Evolutionary conservation across 1,284 basidiomycete genomes (phyloP).

Genomic region (Athelia psychrophila): DNA sequence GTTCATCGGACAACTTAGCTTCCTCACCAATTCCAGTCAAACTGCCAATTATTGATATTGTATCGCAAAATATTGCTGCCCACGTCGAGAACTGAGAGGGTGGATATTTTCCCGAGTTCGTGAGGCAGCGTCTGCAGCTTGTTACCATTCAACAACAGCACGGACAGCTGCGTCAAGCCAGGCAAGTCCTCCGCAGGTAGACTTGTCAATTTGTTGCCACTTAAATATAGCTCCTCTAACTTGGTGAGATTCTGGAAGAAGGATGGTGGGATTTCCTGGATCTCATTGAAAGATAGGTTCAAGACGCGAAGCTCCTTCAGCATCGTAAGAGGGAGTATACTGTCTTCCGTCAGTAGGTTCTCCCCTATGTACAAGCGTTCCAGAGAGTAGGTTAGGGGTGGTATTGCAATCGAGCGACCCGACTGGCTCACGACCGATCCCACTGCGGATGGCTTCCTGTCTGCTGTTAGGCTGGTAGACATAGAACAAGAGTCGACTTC

Average conservation of each 20-base stretch:
- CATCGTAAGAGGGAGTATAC: slow-evolving; percentile 72
- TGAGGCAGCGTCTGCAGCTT: slow-evolving; percentile 90
- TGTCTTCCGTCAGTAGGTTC: slow-evolving; percentile 85
- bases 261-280: slow-evolving; percentile 82
- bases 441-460: slow-evolving; percentile 45
- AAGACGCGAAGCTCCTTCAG: slow-evolving; percentile 79
- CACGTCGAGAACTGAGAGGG: slow-evolving; percentile 85
- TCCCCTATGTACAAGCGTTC: slow-evolving; percentile 86
- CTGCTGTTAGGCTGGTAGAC: slow-evolving; percentile 12
- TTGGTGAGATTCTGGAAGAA: slow-evolving; percentile 71
- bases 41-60: slow-evolving; percentile 98
- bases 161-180: slow-evolving; percentile 61
- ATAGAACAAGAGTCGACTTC: neutral
- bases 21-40: slow-evolving; percentile 98
- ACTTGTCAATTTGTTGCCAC: slow-evolving; percentile 89
- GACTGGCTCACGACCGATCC: slow-evolving; percentile 20
- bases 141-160: slow-evolving; percentile 93
- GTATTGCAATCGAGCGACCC: slow-evolving; percentile 35
- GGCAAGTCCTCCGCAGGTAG: slow-evolving; percentile 89
- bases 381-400: slow-evolving; percentile 73
- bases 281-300: slow-evolving; percentile 95
- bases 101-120: slow-evolving; percentile 84
- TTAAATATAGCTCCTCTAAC: slow-evolving; percentile 89
- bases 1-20: slow-evolving; percentile 5
- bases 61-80: slow-evolving; percentile 96